phyloP scores from a whole-genome alignment of 2,329 filamentous ascomycete species.

The Colletotrichum lini region DNA sequence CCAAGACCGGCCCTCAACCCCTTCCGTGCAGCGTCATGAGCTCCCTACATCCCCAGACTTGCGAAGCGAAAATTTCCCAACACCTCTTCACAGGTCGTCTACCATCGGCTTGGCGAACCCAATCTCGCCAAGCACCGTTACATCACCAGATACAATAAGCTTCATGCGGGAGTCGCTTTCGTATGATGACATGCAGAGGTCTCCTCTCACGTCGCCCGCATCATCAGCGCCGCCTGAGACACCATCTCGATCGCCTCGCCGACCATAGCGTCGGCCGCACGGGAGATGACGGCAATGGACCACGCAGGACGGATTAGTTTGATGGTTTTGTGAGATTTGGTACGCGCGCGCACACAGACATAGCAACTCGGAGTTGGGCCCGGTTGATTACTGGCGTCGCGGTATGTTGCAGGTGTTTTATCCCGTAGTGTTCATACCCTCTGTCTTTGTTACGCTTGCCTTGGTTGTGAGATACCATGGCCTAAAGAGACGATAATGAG shows the following conservation, averaged over 20 bases:
- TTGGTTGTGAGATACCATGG: no score
- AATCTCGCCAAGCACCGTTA: not conserved
- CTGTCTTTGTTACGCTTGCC: no score
- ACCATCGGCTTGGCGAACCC: not conserved
- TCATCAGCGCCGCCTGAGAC: not conserved
- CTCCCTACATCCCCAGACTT: not conserved
- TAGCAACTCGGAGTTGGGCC: no score
- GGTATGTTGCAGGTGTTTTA: no score
- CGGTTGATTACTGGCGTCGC: no score
- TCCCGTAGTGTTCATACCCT: no score
- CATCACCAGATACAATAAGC: not conserved
- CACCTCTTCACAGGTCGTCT: not conserved
- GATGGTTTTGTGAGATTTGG: not conserved
- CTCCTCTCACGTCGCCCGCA: not conserved
- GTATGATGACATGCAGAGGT: not conserved
- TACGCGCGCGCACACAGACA: no score
- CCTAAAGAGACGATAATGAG: no score
- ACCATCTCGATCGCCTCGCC: not conserved
- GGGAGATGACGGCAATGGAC: rapidly evolving
- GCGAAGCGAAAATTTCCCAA: not conserved
- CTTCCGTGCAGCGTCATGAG: not conserved
- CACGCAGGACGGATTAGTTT: not conserved
- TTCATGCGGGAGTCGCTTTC: no score
- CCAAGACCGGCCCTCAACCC: not conserved
- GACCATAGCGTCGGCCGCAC: not conserved